Conservation (phyloP, 2,329 filamentous ascomycete species). For the Penicillium freii region DNA sequence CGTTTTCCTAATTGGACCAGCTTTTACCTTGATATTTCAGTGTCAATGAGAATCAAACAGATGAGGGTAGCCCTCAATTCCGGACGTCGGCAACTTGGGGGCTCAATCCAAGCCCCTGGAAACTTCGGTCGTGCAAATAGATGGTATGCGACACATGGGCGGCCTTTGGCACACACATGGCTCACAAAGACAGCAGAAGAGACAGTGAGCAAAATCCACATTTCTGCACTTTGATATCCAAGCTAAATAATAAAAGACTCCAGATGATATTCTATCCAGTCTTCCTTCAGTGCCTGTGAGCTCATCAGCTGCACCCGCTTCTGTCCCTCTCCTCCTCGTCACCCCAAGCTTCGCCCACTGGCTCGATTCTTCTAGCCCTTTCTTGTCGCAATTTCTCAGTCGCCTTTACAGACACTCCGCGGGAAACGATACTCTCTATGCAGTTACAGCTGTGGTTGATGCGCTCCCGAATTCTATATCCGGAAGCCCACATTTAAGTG, state of each 20-base stretch:
- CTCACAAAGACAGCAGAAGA: slow-evolving; percentile 31
- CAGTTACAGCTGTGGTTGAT: slow-evolving; percentile 40
- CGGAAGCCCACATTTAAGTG: slow-evolving; percentile 8
- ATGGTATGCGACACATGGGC: slow-evolving; percentile 19
- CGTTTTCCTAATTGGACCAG: slow-evolving; percentile 7
- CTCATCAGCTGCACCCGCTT: slow-evolving; percentile 13
- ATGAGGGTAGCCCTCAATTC: slow-evolving; percentile 19
- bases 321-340: slow-evolving; percentile 36
- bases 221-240: background rate
- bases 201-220: slow-evolving; percentile 25
- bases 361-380: slow-evolving; percentile 32
- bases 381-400: slow-evolving; percentile 33
- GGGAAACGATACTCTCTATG: slow-evolving; percentile 21
- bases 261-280: slow-evolving; percentile 32
- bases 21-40: slow-evolving; percentile 18
- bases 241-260: slow-evolving; percentile 22
- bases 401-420: slow-evolving; percentile 24
- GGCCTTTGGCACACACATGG: slow-evolving; percentile 34
- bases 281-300: slow-evolving; percentile 19
- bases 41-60: slow-evolving; percentile 22
- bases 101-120: slow-evolving; percentile 3
- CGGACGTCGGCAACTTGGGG: slow-evolving; percentile 3
- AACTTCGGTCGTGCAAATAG: slow-evolving; percentile 9
- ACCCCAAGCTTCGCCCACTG: slow-evolving; percentile 41
- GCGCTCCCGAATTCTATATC: slow-evolving; percentile 29